Conservation (phyloP, 495 filamentous ascomycete genomes). For the Parathielavia appendiculata region DNA sequence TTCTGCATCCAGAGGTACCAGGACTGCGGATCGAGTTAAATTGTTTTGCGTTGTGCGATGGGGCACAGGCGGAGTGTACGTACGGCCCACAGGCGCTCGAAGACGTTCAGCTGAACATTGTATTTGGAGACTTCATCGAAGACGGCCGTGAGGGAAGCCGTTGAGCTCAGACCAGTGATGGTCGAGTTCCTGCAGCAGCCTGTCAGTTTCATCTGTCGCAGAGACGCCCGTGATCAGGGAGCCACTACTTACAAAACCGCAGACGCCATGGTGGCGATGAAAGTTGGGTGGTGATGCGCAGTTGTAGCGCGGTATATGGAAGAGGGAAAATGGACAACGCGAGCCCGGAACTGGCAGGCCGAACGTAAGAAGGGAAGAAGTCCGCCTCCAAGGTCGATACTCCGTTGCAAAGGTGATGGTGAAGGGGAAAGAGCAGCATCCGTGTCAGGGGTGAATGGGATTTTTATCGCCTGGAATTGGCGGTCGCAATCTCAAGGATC, state of each 20-base stretch:
- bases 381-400: constrained; percentile 11
- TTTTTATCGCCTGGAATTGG: constrained; percentile 21
- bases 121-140: constrained; percentile 83
- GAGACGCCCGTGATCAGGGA: neutral
- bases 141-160: constrained; percentile 68
- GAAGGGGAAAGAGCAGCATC: constrained; percentile 9
- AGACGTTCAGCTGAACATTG: constrained; percentile 79
- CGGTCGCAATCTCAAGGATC: constrained; percentile 7
- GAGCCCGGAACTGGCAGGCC: neutral
- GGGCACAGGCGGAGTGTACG: constrained; percentile 35
- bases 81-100: constrained; percentile 84
- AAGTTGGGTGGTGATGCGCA: neutral
- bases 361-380: constrained; percentile 15
- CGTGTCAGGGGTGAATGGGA: constrained; percentile 23
- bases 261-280: constrained; percentile 35
- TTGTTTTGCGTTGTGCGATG: neutral
- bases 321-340: neutral
- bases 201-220: constrained; percentile 20
- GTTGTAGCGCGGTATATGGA: neutral
- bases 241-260: constrained; percentile 33
- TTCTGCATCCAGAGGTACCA: constrained; percentile 99
- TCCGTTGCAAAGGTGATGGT: constrained; percentile 17
- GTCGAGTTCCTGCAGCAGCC: constrained; percentile 40
- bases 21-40: constrained; percentile 32
- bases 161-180: constrained; percentile 42